Conservation (phyloP, 2,329 filamentous ascomycete species). For the Cladobotryum protrusum region DNA sequence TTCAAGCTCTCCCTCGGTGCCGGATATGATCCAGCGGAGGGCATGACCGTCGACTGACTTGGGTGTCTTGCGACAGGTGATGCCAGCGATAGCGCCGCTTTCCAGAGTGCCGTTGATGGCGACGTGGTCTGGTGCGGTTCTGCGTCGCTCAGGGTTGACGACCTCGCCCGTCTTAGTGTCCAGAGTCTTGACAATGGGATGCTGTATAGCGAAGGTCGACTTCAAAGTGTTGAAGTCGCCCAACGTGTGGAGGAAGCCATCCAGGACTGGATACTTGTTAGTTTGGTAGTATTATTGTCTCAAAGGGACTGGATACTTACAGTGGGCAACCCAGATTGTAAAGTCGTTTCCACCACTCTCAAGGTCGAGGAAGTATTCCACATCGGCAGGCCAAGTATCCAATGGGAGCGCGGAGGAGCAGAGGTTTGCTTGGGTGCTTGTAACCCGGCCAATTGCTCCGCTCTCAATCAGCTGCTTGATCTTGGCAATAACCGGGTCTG, state of each 20-base stretch:
- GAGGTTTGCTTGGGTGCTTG: constrained; percentile 3
- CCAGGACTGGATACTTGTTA: constrained; percentile 14
- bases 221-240: constrained; percentile 7
- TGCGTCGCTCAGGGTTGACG: constrained; percentile 17
- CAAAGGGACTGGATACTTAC: constrained; percentile 7
- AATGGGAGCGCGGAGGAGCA: neutral
- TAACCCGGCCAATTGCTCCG: constrained; percentile 11
- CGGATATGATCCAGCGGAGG: constrained; percentile 30
- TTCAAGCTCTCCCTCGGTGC: constrained; percentile 28
- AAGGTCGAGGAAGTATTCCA: constrained; percentile 20
- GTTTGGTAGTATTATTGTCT: neutral
- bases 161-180: constrained; percentile 16
- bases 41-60: constrained; percentile 17
- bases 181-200: constrained; percentile 18
- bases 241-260: constrained; percentile 5
- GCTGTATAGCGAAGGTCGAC: constrained; percentile 22
- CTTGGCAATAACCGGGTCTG: constrained; percentile 29
- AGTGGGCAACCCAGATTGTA: constrained; percentile 16
- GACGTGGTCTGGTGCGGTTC: constrained; percentile 29
- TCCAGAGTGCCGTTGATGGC: constrained; percentile 27
- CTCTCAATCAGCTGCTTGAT: constrained; percentile 13
- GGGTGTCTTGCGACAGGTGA: constrained; percentile 20
- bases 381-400: constrained; percentile 16
- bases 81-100: constrained; percentile 24
- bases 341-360: constrained; percentile 20